Conservation (phyloP, 768 basidiomycete species). For the Russula virescens region DNA sequence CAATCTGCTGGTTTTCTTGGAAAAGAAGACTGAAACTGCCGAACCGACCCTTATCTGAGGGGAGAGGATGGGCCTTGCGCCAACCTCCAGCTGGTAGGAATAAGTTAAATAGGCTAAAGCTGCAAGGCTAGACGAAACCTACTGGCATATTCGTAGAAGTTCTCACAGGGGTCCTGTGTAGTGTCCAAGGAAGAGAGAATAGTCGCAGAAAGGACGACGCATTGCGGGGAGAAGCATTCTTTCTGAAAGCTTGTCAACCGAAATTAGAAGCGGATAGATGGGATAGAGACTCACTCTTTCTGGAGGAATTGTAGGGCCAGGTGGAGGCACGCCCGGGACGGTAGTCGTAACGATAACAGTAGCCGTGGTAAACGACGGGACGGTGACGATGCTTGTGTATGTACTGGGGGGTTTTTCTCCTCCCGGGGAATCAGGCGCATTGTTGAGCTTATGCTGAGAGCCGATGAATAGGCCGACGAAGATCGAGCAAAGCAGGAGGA, state of each 20-base stretch:
- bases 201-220: constrained; percentile 75
- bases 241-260: constrained; percentile 36
- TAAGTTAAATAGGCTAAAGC: neutral
- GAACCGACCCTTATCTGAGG: constrained; percentile 72
- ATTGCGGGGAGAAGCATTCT: constrained; percentile 69
- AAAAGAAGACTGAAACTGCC: constrained; percentile 69
- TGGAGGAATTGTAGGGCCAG: constrained; percentile 38
- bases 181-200: constrained; percentile 79
- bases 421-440: constrained; percentile 38
- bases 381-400: constrained; percentile 36
- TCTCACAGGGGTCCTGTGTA: constrained; percentile 86
- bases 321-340: constrained; percentile 28
- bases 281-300: constrained; percentile 36
- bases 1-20: constrained; percentile 70
- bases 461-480: constrained; percentile 94
- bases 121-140: constrained; percentile 33
- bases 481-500: constrained; percentile 78
- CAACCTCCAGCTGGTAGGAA: constrained; percentile 72
- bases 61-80: constrained; percentile 76
- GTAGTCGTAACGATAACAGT: constrained; percentile 35
- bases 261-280: neutral
- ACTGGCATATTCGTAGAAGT: constrained; percentile 94
- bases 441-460: constrained; percentile 67
- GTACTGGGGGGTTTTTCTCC: constrained; percentile 37
- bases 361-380: constrained; percentile 34